Base-by-base conservation (phyloP, 2,329 filamentous ascomycete species). In the Graphiopsis chlorocephala region DNA sequence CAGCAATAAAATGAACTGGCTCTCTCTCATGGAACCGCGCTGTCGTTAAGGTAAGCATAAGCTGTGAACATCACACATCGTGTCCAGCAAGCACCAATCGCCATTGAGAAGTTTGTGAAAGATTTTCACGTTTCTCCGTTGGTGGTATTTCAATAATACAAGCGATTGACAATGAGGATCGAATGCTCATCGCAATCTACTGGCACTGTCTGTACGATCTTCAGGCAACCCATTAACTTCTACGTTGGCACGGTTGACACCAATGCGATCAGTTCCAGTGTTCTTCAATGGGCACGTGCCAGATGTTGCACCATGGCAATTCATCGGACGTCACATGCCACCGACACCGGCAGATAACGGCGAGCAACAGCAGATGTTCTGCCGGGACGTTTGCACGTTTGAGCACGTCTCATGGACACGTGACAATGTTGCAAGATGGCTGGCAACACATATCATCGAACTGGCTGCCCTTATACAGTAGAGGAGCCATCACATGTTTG, bases 241-340 rank as follows among this genome's bases (percentile, higher is more conserved):
- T 56, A 26, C 53, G 53, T 26, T 56, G 55, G 55, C 31, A 23
- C 38, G 38, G n/a, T 45, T 45, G 38, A 45, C 38, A 45, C 38
- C 38, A 35, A 17, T 45, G 55, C 55, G 15, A 12, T 45, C 33
- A 23, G 31, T 23, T 55, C 60, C 48, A 45, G 38, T 55, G 60
- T 62, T 62, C 60, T 62, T 55, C 60, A 26, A 35, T 15, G 17
- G 42, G 60, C 60, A 62, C 60, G 60, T 62, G 60, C 60, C 60
- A 55, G 23, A 38, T 29, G 11, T 29, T 31, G 60, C 48, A 55
- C 60, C 17, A 45, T 26, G 35, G 33, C 60, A 31, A 5, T 26
- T 25, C n/a, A 23, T 28, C 31, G 23, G 60, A 61, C 60, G 47
- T 62, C 60, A 62, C 60, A 53, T 53, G 48, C 33, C 45, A 47